phyloP scores from a whole-genome alignment of 192 early-diverging fungal genomes.

The Coemansia sp. region DNA sequence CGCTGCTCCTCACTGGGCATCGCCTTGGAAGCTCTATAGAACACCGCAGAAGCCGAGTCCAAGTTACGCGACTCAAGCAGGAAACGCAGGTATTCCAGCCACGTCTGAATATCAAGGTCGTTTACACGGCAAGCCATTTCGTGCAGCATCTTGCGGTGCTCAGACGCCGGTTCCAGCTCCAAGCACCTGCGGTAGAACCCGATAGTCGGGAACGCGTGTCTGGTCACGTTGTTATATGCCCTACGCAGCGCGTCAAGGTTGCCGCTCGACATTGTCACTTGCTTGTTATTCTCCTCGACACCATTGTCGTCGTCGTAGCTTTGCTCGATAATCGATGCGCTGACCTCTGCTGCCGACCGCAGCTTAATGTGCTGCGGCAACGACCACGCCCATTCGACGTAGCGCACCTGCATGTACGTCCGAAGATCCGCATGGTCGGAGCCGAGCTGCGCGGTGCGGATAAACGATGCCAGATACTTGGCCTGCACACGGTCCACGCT shows the following conservation, averaged over 20 bases:
- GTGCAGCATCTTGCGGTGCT: conserved; percentile 19
- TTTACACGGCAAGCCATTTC: conserved; percentile 39
- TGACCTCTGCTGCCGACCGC: conserved; percentile 6
- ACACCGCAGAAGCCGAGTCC: conserved; percentile 23
- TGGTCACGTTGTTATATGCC: conserved; percentile 54
- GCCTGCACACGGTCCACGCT: conserved; percentile 50
- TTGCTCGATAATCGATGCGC: conserved; percentile 15
- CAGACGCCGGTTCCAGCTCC: conserved; percentile 56
- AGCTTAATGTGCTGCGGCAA: conserved; percentile 17
- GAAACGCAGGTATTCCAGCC: conserved; percentile 23
- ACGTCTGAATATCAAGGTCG: conserved; percentile 26
- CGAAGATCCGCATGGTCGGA: conserved; percentile 54
- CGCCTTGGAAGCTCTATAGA: conserved; percentile 37
- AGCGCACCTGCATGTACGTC: conserved; percentile 56
- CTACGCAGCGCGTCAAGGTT: conserved; percentile 55
- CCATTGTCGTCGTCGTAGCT: conserved; percentile 15
- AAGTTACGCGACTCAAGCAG: conserved; percentile 17
- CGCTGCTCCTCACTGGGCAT: conserved; percentile 9
- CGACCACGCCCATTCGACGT: conserved; percentile 59
- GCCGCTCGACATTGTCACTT: background rate
- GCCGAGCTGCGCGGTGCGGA: conserved; percentile 54
- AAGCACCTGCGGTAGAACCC: conserved; percentile 65
- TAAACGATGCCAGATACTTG: conserved; percentile 52
- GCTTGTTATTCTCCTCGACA: background rate
- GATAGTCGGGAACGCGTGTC: conserved; percentile 61